Evolutionary conservation across 1,284 basidiomycete genomes (phyloP).

Genomic region (Rhodotorula sp.): DNA sequence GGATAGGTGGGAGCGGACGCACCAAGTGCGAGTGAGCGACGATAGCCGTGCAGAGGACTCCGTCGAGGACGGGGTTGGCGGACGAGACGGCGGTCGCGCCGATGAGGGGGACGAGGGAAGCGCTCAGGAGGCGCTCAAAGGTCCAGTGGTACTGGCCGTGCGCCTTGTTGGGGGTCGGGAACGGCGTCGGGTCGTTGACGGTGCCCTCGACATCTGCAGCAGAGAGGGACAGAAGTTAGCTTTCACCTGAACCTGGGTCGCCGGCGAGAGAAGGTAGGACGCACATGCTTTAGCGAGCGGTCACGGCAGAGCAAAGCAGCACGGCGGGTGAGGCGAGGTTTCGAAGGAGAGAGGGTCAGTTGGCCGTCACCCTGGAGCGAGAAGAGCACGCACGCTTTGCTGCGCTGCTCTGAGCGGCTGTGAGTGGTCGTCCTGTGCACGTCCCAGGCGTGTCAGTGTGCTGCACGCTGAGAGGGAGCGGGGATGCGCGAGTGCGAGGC

Average conservation of each 20-base stretch:
- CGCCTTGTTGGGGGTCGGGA: slow-evolving; percentile 66
- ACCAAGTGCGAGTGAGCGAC: slow-evolving; percentile 94
- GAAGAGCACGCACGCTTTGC: slow-evolving; percentile 24
- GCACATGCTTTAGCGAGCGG: slow-evolving; percentile 14
- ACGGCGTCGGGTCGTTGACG: slow-evolving; percentile 90
- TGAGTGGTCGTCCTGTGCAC: slow-evolving; percentile 25
- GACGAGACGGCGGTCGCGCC: slow-evolving; percentile 56
- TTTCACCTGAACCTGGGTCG: neutral
- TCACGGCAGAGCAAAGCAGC: neutral
- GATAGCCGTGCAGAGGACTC: slow-evolving; percentile 77
- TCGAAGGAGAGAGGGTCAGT: neutral
- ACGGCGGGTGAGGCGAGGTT: neutral
- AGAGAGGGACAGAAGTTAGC: neutral
- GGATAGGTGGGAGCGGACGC: neutral
- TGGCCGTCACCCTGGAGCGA: too few relatives aligned
- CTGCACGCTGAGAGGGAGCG: neutral
- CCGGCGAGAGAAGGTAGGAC: neutral
- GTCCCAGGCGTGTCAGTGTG: neutral
- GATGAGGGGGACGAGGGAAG: slow-evolving; percentile 75
- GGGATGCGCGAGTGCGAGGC: neutral
- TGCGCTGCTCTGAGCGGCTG: slow-evolving; percentile 13
- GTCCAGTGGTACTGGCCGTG: slow-evolving; percentile 98
- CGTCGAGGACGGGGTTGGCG: slow-evolving; percentile 74
- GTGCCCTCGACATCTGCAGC: slow-evolving; percentile 80
- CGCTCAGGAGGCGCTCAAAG: slow-evolving; percentile 88